Evolutionary conservation across 148 eudicot species (phyloP).

Genomic region (Rhododendron kiyosumense): DNA sequence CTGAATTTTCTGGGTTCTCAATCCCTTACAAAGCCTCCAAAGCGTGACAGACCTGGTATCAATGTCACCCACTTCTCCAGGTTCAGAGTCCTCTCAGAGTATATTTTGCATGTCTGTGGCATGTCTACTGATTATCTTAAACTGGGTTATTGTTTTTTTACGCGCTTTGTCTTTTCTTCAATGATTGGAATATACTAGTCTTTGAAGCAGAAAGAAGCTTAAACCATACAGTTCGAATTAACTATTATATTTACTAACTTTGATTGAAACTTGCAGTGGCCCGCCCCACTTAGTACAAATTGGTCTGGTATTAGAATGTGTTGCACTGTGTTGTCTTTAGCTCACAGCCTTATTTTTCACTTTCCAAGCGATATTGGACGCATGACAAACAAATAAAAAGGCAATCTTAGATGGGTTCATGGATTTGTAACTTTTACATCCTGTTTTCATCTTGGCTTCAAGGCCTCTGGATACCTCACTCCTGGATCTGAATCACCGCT

Average conservation of each 20-base stretch:
- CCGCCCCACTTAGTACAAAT: background rate
- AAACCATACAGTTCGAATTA: background rate
- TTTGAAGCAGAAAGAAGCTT: background rate
- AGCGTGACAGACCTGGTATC: background rate
- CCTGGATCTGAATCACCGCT: background rate
- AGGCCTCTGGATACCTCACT: background rate
- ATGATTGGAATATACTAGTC: background rate
- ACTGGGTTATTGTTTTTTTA: background rate
- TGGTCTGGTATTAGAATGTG: background rate
- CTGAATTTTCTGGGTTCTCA: background rate
- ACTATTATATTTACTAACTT: no score
- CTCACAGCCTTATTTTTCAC: background rate
- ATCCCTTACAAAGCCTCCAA: no score
- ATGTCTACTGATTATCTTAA: background rate
- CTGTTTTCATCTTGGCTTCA: background rate
- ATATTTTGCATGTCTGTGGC: background rate
- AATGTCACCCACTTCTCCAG: background rate
- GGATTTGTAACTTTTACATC: background rate
- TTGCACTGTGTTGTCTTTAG: background rate
- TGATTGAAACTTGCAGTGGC: background rate
- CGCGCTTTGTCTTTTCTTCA: background rate
- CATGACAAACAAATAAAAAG: no score
- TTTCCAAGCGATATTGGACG: no score
- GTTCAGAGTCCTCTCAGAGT: background rate
- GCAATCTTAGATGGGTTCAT: background rate